Base-by-base conservation (phyloP, 1,284 basidiomycete genomes). In the Ganoderma sinense region DNA sequence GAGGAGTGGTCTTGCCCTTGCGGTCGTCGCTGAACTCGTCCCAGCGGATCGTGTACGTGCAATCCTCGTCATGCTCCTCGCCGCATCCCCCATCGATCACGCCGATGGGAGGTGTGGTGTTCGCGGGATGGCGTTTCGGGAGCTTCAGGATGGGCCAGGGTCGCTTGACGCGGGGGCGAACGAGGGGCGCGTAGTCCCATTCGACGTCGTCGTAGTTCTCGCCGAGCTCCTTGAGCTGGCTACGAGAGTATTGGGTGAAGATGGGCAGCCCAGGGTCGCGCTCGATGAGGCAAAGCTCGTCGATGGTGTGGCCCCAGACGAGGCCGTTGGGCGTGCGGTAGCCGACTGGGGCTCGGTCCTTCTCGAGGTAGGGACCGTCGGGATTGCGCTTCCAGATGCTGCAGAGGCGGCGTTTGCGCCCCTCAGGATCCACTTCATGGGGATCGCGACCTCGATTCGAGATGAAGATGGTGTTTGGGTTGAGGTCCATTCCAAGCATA, bases 171-270 rank as follows among this genome's bases (percentile, higher is more conserved):
- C 74, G 74, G 26, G 76, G 76, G 20, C 20, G 63, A 36, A 72
- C 67, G 63, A 76, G 71, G 11, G 72, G 77, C 58, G 67, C 59
- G 48, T 8, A 1, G 29, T 72, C 73, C 66, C 73, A 77, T 56
- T 71, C 68, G 29, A 62, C 40, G 65, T 75, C 70, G 63, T 68
- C 70, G 72, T 76, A 77, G 69, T 72, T 71, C 69, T 81, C 80
- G 36, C 76, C 78, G 65, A 75, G 75, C 66, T 79, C 80, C 43
- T 77, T 70, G 67, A 82, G 71, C 79, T 81, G 81, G 74, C 79
- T 81, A 48, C 80, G 77, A 31, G 80, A 79, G 78, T 79, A 82
- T 60, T 78, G 67, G 29, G 78, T 78, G 31, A 77, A 59, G 31
- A 75, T 65, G 48, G 74, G 72, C 8, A 78, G 71, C 11, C 69